phyloP scores from a whole-genome alignment of 2,329 filamentous ascomycete species.

The Apiospora aurea region DNA sequence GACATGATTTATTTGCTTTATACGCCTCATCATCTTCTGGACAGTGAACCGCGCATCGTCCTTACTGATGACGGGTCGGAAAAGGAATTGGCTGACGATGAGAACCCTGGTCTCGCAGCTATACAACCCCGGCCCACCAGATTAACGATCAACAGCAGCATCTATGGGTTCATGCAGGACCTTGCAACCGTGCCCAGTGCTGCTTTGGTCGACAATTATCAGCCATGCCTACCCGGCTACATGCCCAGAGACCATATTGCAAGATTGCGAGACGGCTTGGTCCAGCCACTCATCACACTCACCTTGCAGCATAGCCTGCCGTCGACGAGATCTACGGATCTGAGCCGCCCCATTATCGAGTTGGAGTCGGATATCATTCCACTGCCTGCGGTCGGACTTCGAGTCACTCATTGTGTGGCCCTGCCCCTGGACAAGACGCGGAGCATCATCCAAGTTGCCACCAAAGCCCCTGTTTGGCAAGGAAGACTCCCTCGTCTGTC shows the following conservation, averaged over 20 bases:
- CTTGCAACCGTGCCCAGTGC: slow-evolving; percentile 41
- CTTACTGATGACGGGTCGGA: neutral
- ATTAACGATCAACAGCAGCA: slow-evolving; percentile 1
- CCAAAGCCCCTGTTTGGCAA: slow-evolving; percentile 35
- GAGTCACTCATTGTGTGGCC: slow-evolving; percentile 44
- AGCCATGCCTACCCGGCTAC: slow-evolving; percentile 47
- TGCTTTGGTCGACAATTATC: slow-evolving; percentile 47
- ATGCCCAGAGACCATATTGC: slow-evolving; percentile 45
- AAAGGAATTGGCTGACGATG: neutral
- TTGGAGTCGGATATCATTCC: slow-evolving; percentile 50
- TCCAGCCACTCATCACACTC: slow-evolving; percentile 47
- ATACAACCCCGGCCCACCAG: neutral
- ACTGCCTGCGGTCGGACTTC: slow-evolving; percentile 44
- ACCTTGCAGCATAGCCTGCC: slow-evolving; percentile 50
- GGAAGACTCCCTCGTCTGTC: slow-evolving; percentile 37
- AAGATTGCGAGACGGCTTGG: slow-evolving; percentile 47
- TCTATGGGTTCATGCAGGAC: slow-evolving; percentile 48
- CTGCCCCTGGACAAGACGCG: slow-evolving; percentile 40
- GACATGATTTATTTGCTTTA: slow-evolving; percentile 3
- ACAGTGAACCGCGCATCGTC: slow-evolving; percentile 3
- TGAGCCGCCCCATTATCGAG: slow-evolving; percentile 40
- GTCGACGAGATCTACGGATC: neutral
- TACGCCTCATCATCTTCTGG: neutral
- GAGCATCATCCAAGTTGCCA: slow-evolving; percentile 46
- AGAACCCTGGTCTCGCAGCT: neutral